Percentiles rank a stretch among this genome's conserved stretches.
Conservation (phyloP, 2,329 filamentous ascomycete species). For the Periconia digitata region DNA sequence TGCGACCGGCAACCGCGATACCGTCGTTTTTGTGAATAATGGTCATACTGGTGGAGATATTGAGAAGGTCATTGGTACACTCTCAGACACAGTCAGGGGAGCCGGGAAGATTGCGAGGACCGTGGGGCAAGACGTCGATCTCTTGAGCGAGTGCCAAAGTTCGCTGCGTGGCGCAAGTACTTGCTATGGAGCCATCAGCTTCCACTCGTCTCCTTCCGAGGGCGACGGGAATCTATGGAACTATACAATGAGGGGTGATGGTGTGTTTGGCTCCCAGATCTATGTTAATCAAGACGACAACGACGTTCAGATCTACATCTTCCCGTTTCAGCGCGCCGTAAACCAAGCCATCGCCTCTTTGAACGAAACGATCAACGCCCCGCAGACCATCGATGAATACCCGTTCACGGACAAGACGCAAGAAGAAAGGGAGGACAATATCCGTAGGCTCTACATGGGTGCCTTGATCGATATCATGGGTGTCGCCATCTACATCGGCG, state of each 20-base stretch:
- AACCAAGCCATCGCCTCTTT: constrained; percentile 69
- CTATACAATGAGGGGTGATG: constrained; percentile 80
- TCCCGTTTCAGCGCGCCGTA: constrained; percentile 78
- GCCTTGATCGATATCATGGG: constrained; percentile 75
- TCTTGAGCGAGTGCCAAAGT: constrained; percentile 63
- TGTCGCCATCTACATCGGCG: constrained; percentile 75
- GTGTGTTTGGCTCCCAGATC: constrained; percentile 66
- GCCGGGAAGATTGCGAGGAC: constrained; percentile 60
- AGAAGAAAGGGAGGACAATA: constrained; percentile 64
- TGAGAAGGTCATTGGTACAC: constrained; percentile 65
- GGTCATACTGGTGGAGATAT: constrained; percentile 69
- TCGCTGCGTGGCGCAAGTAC: constrained; percentile 62
- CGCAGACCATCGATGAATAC: constrained; percentile 60
- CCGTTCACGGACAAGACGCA: constrained; percentile 74
- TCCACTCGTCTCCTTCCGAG: constrained; percentile 73
- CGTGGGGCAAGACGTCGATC: constrained; percentile 57
- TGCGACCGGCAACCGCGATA: constrained; percentile 63
- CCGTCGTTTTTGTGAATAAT: constrained; percentile 77
- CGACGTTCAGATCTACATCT: constrained; percentile 73
- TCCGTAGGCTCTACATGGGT: constrained; percentile 71
- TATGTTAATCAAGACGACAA: constrained; percentile 67
- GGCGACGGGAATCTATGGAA: constrained; percentile 73
- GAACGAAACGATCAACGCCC: constrained; percentile 46
- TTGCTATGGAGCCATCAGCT: constrained; percentile 75
- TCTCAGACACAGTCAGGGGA: constrained; percentile 60